Base-by-base conservation (phyloP, 2,329 filamentous ascomycete genomes). In the Rhinocladiella similis region DNA sequence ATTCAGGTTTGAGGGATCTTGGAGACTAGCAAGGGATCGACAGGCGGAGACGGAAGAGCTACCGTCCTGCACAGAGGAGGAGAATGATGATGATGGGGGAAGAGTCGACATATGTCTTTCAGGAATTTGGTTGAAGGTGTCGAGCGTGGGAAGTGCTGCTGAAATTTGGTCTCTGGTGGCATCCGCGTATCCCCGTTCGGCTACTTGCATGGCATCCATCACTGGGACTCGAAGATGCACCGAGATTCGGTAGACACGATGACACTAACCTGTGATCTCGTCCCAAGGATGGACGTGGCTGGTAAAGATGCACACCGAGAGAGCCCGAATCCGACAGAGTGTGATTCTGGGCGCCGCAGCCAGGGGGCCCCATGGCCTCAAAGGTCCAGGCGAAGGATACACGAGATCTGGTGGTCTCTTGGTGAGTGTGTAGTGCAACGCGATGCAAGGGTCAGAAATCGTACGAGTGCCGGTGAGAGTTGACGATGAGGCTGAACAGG, bases 221-320 rank as follows among this genome's bases (percentile, higher is more conserved):
- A 43, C 46, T 12, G 35, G 33, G 45, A 54, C 16, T 48, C 13
- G n/a, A 20, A 14, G 14, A 49, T 14, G 13, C n/a, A 20, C 46
- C 46, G 46, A 54, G 43, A 42, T 18, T 54, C 52, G 52, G 52
- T 43, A 52, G n/a, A 16, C 25, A 35, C 13, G 16, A 45, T 36
- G 12, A 14, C 18, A 51, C 36, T 12, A 19, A 38, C 9, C 3
- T 20, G 9, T 22, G n/a, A 13, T 20, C 47, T 49, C 27, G 47
- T 49, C 47, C 29, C 18, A 19, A 22, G 36, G n/a, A 33, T 16
- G 16, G 33, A 14, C 6, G 10, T 13, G 47, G 13, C 20, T n/a
- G 43, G 43, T 46, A 9, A 18, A 51, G 20, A 50, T 38, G 20
- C n/a, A n/a, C 13, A 19, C 27, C 6, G 16, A 14, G 14, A 36